These are phyloP conservation scores for Pharus latifolius DNA, from an alignment of 176 grass and related monocot genomes.

Conservation along the genomic window DNA sequence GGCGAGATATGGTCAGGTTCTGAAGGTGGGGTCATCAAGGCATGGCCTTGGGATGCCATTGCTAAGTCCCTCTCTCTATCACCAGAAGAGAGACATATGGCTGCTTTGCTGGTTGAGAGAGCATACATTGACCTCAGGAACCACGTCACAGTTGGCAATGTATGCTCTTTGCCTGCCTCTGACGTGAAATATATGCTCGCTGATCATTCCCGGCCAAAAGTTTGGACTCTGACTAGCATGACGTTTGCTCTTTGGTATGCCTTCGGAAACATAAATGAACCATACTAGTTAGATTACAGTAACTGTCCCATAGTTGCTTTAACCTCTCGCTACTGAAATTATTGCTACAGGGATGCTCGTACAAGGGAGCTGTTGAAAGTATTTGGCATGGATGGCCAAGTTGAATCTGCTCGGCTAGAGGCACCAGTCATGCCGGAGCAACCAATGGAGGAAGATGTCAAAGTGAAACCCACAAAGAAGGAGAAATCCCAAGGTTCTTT, in stretches of 20 bases:
- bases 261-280: not conserved
- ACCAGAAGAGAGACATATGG: conserved; percentile 84
- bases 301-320: not conserved
- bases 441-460: conserved; percentile 75
- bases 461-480: conserved; percentile 76
- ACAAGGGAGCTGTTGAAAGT: conserved; percentile 90
- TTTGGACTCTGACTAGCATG: conserved; percentile 71
- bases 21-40: conserved; percentile 74
- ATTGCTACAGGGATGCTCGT: conserved; percentile 68
- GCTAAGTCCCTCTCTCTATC: conserved; percentile 71
- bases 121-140: conserved; percentile 78
- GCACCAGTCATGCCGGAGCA: conserved; percentile 51
- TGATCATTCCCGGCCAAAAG: conserved; percentile 63
- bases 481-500: conserved; percentile 78
- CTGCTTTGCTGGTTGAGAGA: conserved; percentile 75
- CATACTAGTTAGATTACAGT: not conserved
- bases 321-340: not conserved
- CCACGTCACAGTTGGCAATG: conserved; percentile 67
- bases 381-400: conserved; percentile 79
- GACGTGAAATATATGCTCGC: conserved; percentile 72
- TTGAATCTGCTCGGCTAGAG: conserved; percentile 45
- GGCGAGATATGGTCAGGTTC: conserved; percentile 97
- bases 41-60: conserved; percentile 88
- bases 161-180: conserved; percentile 68
- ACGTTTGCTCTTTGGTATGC: conserved; percentile 88